These are phyloP conservation scores for Aspergillus puulaauensis DNA, from an alignment of 2,329 filamentous ascomycete species.

Conservation along the genomic window DNA sequence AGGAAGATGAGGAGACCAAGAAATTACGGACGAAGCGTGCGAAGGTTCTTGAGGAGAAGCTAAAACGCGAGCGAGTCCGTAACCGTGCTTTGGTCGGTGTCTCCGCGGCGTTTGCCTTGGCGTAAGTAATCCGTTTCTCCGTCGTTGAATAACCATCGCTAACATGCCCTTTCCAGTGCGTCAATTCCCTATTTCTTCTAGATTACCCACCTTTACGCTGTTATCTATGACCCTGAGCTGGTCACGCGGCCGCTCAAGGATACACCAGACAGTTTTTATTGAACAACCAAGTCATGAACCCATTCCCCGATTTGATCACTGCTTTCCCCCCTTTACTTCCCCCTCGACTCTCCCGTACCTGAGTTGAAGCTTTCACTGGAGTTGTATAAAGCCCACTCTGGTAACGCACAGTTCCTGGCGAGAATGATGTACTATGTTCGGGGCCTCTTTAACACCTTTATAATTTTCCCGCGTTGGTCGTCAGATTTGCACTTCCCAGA, in stretches of 20 bases:
- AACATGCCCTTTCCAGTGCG: slow-evolving; percentile 33
- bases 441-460: slow-evolving; percentile 15
- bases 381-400: slow-evolving; percentile 4
- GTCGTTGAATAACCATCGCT: slow-evolving; percentile 11
- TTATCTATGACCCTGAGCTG: neutral
- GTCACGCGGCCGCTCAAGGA: neutral
- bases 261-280: neutral
- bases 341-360: slow-evolving; percentile 6
- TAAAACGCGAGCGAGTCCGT: slow-evolving; percentile 83
- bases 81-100: slow-evolving; percentile 83
- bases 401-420: slow-evolving; percentile 12
- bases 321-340: slow-evolving; percentile 4
- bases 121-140: slow-evolving; percentile 63
- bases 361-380: slow-evolving; percentile 10
- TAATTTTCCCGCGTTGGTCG: slow-evolving; percentile 19
- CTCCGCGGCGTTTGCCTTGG: slow-evolving; percentile 81
- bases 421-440: slow-evolving; percentile 25
- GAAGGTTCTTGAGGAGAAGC: slow-evolving; percentile 67
- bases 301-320: neutral
- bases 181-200: slow-evolving; percentile 51
- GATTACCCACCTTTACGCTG: slow-evolving; percentile 2
- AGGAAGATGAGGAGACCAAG: slow-evolving; percentile 42
- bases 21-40: slow-evolving; percentile 68
- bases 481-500: slow-evolving; percentile 13
- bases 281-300: neutral